Base-by-base conservation (phyloP, 78 protist species). In the Carpediemonas membranifera region DNA sequence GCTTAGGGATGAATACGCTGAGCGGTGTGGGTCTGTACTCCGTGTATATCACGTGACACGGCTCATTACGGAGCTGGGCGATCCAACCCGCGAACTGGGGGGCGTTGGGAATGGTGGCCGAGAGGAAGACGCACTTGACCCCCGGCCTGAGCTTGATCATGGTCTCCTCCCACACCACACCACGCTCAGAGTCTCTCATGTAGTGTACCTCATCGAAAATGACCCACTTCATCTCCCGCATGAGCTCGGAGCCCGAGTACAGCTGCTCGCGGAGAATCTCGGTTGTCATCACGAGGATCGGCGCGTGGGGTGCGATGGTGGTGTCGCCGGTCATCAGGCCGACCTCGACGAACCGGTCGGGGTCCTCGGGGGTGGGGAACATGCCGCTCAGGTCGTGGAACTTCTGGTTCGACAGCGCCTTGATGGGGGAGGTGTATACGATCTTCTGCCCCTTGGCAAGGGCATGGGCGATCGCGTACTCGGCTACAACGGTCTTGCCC, bases 101-200 rank as follows among this genome's bases (percentile, higher is more conserved):
- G 16, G 88, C 77, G 73, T 90, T 90, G 7, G 94, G 91, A 33
- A 90, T 80, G 41, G 94, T 90, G 34, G 94, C 94, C 14, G 87
- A 79, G 37, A 90, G 80, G 61, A 90, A 86, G 55, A 90, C 91
- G 65, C 74, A 86, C 54, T 78, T 66, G 58, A 74, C 83, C 31
- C 43, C 57, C 54, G 74, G 55, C 18, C 92, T 92, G 28, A 90
- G 59, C 52, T 34, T 2, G 37, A 90, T 72, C 43, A 90, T 72
- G 47, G 90, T 80, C 70, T 90, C 94, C 64, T 90, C 94, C 92
- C 92, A 87, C 31, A 85, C 94, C n/a, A 86, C 92, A 15, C 94
- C 94, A 21, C 94, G 76, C 55, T 67, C 87, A 13, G 64, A 21
- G 27, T 36, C 44, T n/a, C 86, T 59, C 78, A 90, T 68, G 78